A percentile compares a stretch with the other conserved stretches of the same genome.
These are phyloP conservation scores for Aspergillus hortae DNA, from an alignment of 2,329 filamentous ascomycete species.

Conservation along the genomic window DNA sequence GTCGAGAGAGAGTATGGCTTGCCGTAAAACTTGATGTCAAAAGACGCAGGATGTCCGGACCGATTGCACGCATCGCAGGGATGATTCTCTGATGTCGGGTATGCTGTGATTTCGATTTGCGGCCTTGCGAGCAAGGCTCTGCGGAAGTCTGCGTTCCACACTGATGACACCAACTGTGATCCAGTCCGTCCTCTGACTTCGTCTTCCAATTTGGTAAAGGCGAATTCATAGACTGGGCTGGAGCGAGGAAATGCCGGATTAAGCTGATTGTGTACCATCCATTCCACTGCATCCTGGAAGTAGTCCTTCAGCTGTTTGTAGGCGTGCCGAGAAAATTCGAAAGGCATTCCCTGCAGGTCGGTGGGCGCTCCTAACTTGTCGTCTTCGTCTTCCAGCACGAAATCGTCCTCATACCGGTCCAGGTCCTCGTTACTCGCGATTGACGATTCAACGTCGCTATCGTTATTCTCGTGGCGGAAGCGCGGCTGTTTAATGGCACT, in stretches of 20 bases:
- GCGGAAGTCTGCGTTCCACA: slow-evolving; percentile 67
- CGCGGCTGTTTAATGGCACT: slow-evolving; percentile 16
- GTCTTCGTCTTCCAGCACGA: slow-evolving; percentile 62
- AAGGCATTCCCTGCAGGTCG: slow-evolving; percentile 54
- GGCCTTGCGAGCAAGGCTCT: slow-evolving; percentile 64
- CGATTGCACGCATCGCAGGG: slow-evolving; percentile 70
- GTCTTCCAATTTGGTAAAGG: slow-evolving; percentile 69
- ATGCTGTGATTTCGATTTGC: slow-evolving; percentile 50
- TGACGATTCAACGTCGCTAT: slow-evolving; percentile 30
- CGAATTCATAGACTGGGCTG: slow-evolving; percentile 63
- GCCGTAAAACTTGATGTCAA: slow-evolving; percentile 60
- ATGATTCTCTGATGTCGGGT: slow-evolving; percentile 43
- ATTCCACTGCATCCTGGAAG: slow-evolving; percentile 71
- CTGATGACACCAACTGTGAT: slow-evolving; percentile 68
- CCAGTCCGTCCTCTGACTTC: slow-evolving; percentile 65
- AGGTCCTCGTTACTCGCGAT: slow-evolving; percentile 41
- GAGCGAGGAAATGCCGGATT: slow-evolving; percentile 65
- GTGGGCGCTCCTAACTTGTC: slow-evolving; percentile 56
- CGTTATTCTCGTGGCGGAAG: slow-evolving; percentile 14
- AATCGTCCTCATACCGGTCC: slow-evolving; percentile 60
- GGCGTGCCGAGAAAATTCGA: slow-evolving; percentile 65
- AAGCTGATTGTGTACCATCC: slow-evolving; percentile 76
- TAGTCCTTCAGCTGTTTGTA: slow-evolving; percentile 67
- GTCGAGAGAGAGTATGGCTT: slow-evolving; percentile 63
- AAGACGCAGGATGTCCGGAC: slow-evolving; percentile 64